These are phyloP conservation scores for Clavispora carvajalis DNA, from an alignment of 805 yeast species.

Conservation along the genomic window DNA sequence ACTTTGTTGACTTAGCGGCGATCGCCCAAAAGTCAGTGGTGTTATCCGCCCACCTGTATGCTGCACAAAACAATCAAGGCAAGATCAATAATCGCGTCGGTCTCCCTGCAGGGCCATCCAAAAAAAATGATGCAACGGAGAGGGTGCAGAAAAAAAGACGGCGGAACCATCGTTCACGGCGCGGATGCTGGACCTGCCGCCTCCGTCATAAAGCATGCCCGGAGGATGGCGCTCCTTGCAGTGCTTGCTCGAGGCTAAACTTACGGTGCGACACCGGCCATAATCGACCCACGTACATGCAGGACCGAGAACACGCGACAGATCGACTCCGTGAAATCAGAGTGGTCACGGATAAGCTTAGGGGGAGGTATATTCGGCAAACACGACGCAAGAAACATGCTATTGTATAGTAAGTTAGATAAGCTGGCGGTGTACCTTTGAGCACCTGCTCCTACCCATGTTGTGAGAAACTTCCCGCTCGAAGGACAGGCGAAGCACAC, in stretches of 20 bases:
- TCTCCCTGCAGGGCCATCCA: not conserved
- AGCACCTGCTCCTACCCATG: no score
- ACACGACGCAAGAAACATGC: not conserved
- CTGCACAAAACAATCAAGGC: not conserved
- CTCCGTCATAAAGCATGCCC: slow-evolving; percentile 17
- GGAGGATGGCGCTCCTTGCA: slow-evolving; percentile 12
- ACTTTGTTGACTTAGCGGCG: not conserved
- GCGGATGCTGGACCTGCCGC: slow-evolving; percentile 18
- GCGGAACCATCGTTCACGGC: slow-evolving; percentile 4
- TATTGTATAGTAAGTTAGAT: not conserved
- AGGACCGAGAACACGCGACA: slow-evolving; percentile 2
- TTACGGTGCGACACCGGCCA: slow-evolving; percentile 11
- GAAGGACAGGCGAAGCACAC: no score
- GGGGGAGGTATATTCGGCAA: not conserved
- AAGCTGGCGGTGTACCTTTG: no score
- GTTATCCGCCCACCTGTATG: not conserved
- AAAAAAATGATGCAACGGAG: not conserved
- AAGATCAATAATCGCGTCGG: not conserved
- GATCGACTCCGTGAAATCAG: slow-evolving; percentile 1
- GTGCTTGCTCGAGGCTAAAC: slow-evolving; percentile 11
- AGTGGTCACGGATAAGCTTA: not conserved
- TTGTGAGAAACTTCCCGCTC: no score
- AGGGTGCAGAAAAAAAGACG: not conserved
- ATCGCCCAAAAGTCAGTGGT: not conserved
- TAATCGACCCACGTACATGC: slow-evolving; percentile 13